Percentiles rank a stretch among this genome's conserved stretches.
Evolutionary conservation across 2,329 filamentous ascomycete genomes (phyloP).

Genomic region (Cadophora malorum): DNA sequence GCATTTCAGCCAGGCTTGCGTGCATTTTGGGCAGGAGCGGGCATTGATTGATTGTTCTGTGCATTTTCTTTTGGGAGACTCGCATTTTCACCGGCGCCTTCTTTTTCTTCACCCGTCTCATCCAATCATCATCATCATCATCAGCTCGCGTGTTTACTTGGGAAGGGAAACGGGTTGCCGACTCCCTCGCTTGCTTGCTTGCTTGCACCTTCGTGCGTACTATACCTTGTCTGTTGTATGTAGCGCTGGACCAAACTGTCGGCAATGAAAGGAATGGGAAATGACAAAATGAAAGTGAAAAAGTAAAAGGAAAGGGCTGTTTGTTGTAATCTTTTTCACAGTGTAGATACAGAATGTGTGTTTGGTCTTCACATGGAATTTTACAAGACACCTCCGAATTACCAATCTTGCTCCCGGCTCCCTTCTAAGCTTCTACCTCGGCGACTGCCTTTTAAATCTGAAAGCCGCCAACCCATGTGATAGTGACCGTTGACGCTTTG

Average conservation of each 20-base stretch:
- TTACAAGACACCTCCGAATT: conserved; percentile 2
- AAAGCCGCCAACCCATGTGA: not conserved
- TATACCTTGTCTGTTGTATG: conserved; percentile 4
- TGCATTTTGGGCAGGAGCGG: conserved; percentile 39
- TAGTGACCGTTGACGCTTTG: not conserved
- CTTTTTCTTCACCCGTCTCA: conserved; percentile 22
- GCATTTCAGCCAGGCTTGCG: conserved; percentile 43
- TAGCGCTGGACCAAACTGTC: not conserved
- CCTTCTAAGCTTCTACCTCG: not conserved
- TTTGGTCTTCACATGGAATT: conserved; percentile 18
- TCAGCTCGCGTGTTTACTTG: conserved; percentile 14
- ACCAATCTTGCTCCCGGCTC: not conserved
- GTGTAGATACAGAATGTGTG: conserved; percentile 20
- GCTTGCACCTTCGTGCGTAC: not conserved
- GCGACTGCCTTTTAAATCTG: not conserved
- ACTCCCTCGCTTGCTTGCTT: conserved; percentile 6
- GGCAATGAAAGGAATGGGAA: not conserved
- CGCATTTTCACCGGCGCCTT: conserved; percentile 43
- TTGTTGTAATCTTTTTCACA: conserved; percentile 20
- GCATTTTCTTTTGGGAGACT: conserved; percentile 22
- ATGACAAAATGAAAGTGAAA: not conserved
- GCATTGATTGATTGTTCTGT: conserved; percentile 31
- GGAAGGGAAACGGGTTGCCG: conserved; percentile 7
- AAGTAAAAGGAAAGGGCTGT: conserved; percentile 13
- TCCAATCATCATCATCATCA: conserved; percentile 24